Conservation (phyloP, 2,329 filamentous ascomycete species). For the Grosmannia serpens region DNA sequence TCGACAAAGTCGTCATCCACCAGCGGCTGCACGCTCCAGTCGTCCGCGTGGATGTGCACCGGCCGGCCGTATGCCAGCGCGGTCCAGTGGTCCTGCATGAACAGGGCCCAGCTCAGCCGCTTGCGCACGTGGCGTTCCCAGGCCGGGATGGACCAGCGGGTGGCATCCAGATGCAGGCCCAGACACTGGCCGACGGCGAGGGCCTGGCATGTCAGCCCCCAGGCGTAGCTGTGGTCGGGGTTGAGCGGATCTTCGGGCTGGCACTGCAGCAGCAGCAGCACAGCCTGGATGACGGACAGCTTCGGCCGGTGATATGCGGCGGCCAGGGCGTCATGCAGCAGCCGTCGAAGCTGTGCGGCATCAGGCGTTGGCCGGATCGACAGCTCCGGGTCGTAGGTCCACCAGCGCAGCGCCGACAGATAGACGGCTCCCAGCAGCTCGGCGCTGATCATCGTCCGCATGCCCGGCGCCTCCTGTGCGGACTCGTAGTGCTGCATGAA, state of each 20-base stretch:
- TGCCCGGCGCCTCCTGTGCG: conserved; percentile 61
- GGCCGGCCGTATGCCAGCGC: conserved; percentile 63
- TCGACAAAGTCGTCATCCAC: conserved; percentile 27
- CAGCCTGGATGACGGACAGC: conserved; percentile 68
- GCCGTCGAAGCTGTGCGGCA: conserved; percentile 62
- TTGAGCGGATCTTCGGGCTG: conserved; percentile 60
- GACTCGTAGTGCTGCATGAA: conserved; percentile 70
- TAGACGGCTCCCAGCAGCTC: conserved; percentile 71
- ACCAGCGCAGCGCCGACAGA: conserved; percentile 64
- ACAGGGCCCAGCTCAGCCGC: conserved; percentile 79
- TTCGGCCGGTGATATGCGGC: conserved; percentile 75
- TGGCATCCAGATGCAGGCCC: conserved; percentile 79
- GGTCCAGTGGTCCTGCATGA: conserved; percentile 88
- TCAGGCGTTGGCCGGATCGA: conserved; percentile 43
- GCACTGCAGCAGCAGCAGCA: conserved; percentile 61
- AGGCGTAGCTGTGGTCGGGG: no score
- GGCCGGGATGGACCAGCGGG: conserved; percentile 71
- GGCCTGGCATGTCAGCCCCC: conserved; percentile 75
- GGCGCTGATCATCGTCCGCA: no score
- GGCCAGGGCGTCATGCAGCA: conserved; percentile 43
- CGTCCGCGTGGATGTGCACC: conserved; percentile 10
- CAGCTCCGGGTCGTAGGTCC: conserved; percentile 61
- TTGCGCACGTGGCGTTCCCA: conserved; percentile 83
- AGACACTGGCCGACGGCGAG: conserved; percentile 82
- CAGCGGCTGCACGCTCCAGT: conserved; percentile 40